Evolutionary conservation across 352 stramenopile species (phyloP), one percentile per base, ranked within the genome.

Genomic region (Phytophthora hibernalis): DNA sequence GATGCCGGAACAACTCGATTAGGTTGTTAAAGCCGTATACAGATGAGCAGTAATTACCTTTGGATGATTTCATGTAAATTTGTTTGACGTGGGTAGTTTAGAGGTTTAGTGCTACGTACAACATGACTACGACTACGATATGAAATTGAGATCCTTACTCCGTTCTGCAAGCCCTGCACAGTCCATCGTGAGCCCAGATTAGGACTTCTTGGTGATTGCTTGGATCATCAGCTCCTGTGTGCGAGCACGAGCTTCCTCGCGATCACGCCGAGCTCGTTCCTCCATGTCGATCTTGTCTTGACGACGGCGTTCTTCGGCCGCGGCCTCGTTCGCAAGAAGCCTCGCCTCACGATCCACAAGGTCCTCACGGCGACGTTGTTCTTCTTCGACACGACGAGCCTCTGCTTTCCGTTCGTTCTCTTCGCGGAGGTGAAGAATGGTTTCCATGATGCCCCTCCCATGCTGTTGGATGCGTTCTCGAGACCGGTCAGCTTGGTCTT

Each of bases 391-490:
- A 21, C 44, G 55, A n/a, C 44, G 45, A 12, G 5, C 16, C 8
- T 63, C 55, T 12, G 35, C 55, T 33, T 62, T 62, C 1, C 54
- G 31, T 30, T 49, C 43, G 35, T 54, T 55, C 10, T 63, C 55
- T 33, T 63, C 55, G 20, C 42, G 54, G 3, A 48, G 26, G 8
- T 50, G 20, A 9, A 54, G 16, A 16, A 63, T 49, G 5, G 22
- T 53, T 24, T 54, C 20, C 1, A 63, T 18, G 30, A 63, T 37
- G 30, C 13, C 5, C 30, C 43, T 4, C 40, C 10, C 28, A 48
- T 26, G 51, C 18, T 58, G 35, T 28, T 58, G 6, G 51, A 18
- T 4, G 51, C 13, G 35, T 15, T 48, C 13, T 48, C 21, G 37
- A 58, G 35, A 11, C 20, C 18, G 35, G 11, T 26, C 35, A 58